Base-by-base conservation (phyloP, 352 stramenopile genomes). In the Globisporangium perplexum region DNA sequence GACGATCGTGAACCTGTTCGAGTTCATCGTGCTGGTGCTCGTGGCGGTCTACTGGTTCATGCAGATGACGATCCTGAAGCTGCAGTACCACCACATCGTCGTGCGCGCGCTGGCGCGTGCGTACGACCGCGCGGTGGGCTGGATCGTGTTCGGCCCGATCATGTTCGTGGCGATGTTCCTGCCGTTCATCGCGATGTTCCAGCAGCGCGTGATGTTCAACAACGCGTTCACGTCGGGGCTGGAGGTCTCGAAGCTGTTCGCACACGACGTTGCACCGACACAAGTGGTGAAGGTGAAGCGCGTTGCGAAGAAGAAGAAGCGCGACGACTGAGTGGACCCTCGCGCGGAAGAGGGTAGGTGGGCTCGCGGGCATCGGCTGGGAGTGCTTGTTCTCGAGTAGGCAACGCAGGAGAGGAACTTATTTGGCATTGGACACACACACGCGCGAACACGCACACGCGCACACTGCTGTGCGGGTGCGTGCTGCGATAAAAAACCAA, bases 141-240 rank as follows among this genome's bases (percentile, higher is more conserved):
- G 84, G 84, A 90, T 95, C 51, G 79, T 95, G 46, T 95, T 95
- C 53, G 84, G 84, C 15, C 84, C 84, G 33, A 90, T 94, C 69
- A 85, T 94, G 74, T 79, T 94, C 57, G 72, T 95, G 38, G 74
- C 82, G 42, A 95, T 95, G 84, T 95, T 95, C 72, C 60, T 95
- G 66, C 84, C 84, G 17, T 95, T 95, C 68, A 84, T 95, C 59
- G 77, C 80, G 20, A 77, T 71, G 11, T 95, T 93, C 74, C 84
- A 95, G 70, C 82, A 95, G 67, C 82, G 84, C 51, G 79, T 95
- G 52, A 95, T 95, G 84, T 95, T 95, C 62, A 95, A 95, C 72
- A 91, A 88, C 57, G 84, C 84, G 24, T 95, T 95, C 63, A 95
- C 82, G 47, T 91, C 84, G 14, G 84, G 84, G 31, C 63, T 95